These are phyloP conservation scores for Metschnikowia kofuensis DNA, from an alignment of 805 yeast species.

Conservation along the genomic window DNA sequence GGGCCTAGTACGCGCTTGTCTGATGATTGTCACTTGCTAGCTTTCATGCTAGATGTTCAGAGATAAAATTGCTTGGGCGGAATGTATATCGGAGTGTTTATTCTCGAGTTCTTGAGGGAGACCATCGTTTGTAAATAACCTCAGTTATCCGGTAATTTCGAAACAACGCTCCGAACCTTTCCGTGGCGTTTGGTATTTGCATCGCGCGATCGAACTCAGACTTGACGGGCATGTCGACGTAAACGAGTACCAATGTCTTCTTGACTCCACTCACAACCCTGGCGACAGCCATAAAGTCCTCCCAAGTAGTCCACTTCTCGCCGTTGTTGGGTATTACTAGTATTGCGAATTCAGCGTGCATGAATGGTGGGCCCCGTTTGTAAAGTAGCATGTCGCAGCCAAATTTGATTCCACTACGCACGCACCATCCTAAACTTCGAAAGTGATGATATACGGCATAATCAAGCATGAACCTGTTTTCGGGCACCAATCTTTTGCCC, in stretches of 20 bases:
- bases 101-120: constrained; percentile 80
- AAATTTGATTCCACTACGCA: constrained; percentile 85
- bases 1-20: no score
- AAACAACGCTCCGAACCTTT: constrained; percentile 29
- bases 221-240: constrained; percentile 55
- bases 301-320: constrained; percentile 50
- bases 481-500: constrained; percentile 4
- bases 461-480: constrained; percentile 41
- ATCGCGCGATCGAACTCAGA: constrained; percentile 22
- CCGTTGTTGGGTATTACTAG: constrained; percentile 44
- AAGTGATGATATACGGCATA: constrained; percentile 84
- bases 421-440: constrained; percentile 92
- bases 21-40: no score
- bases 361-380: constrained; percentile 90
- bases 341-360: constrained; percentile 87
- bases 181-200: constrained; percentile 6
- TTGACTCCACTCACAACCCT: constrained; percentile 87
- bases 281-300: constrained; percentile 54
- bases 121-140: constrained; percentile 75
- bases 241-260: constrained; percentile 69
- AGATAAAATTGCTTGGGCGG: no score
- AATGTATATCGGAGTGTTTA: constrained; percentile 23
- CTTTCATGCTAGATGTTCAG: no score
- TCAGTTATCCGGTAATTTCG: constrained; percentile 56
- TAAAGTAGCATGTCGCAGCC: constrained; percentile 84